Base-by-base conservation (phyloP, 345 rosid genomes). In the Gossypium arboreum region DNA sequence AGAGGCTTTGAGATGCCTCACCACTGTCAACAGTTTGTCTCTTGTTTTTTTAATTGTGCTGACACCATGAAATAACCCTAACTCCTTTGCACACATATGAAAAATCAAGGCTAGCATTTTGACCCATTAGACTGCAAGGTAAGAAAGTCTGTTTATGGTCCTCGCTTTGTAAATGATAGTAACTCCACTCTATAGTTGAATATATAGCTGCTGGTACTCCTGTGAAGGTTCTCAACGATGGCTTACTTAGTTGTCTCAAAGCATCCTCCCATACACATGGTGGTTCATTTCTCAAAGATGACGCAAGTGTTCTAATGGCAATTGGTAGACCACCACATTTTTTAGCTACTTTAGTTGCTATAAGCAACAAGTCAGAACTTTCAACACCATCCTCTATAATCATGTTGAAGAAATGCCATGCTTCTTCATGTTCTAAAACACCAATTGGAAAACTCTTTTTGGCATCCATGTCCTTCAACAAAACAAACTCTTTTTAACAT, bases 1-100 rank as follows among this genome's bases (percentile, higher is more conserved):
- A 56, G 56, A 50, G 9, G 74, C 47, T 51, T 72, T 78, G 22
- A 83, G 80, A 29, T 24, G 20, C 29, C 43, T 12, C 2, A 80
- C 27, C 56, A 71, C 24, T 1, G 8, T 16, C 9, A 47, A 41
- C 18, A 78, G 0, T 43, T 69, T 63, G 15, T 50, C 11, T 7
- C 73, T 43, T 47, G 47, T 75, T 4, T 60, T 55, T 52, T 78
- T 66, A 1, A 80, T 0, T 3, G 78, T 73, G 6, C n/a, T 2
- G 3, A 41, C 25, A 47, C 51, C 41, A 12, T 18, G 2, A 18
- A 81, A 79, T 51, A 81, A 18, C 0, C 77, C 60, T 52, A 71
- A 25, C 1, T 79, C 86, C 20, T 70, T 24, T 10, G 8, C 2
- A 68, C 25, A 68, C 9, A 24, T 10, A 34, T 48, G n/a, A 56